phyloP scores from a whole-genome alignment of 2,329 filamentous ascomycete species.

The Aaosphaeria pasadenensis region DNA sequence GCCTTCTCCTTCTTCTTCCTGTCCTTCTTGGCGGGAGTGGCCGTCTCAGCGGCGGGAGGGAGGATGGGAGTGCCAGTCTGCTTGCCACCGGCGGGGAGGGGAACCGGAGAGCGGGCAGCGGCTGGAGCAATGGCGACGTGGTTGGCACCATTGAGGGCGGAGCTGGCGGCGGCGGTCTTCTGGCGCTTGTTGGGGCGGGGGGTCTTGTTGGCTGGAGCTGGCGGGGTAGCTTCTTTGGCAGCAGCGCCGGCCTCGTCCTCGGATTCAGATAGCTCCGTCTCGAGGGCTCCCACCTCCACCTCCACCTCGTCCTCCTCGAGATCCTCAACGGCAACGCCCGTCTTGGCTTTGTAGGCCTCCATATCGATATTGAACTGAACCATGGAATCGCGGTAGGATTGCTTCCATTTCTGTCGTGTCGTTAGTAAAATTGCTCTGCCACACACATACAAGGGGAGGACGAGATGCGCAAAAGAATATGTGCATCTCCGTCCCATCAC shows the following conservation, averaged over 20 bases:
- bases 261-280: conserved; percentile 41
- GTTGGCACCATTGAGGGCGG: conserved; percentile 15
- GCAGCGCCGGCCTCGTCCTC: conserved; percentile 23
- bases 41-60: conserved; percentile 8
- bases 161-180: conserved; percentile 25
- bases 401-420: conserved; percentile 32
- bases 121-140: conserved; percentile 5
- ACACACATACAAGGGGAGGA: not conserved
- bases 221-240: conserved; percentile 33
- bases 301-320: conserved; percentile 43
- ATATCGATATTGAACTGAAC: conserved; percentile 56
- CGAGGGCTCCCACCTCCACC: conserved; percentile 32
- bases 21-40: conserved; percentile 24
- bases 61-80: conserved; percentile 6
- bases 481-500: too few relatives aligned
- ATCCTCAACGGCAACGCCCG: conserved; percentile 35
- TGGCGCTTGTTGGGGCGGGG: conserved; percentile 38
- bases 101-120: conserved; percentile 17
- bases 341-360: conserved; percentile 54
- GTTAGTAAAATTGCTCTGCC: not conserved
- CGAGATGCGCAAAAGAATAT: not conserved
- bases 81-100: conserved; percentile 14
- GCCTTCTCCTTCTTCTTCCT: conserved; percentile 25
- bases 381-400: conserved; percentile 53
- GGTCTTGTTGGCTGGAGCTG: conserved; percentile 29